A percentile compares a stretch with the other conserved stretches of the same genome.
These are phyloP conservation scores for Sporothrix phasma DNA, from an alignment of 2,329 filamentous ascomycete genomes.

Conservation along the genomic window DNA sequence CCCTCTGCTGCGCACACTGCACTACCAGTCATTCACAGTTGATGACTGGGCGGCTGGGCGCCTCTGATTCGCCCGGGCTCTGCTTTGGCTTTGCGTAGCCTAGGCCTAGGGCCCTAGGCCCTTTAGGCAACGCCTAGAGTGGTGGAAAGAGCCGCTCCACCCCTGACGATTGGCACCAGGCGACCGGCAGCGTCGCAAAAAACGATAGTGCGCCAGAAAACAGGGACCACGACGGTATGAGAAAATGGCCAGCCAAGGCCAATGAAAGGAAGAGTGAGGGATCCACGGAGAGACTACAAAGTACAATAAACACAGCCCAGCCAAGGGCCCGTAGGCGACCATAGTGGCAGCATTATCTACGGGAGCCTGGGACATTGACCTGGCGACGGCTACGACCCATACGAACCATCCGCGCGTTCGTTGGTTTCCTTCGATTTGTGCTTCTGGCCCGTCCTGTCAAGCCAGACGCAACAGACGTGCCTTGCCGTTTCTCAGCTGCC, in stretches of 20 bases:
- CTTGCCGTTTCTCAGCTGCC: not conserved
- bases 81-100: too few species aligned
- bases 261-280: not conserved
- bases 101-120: too few species aligned
- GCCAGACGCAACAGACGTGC: not conserved
- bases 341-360: not conserved
- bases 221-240: constrained; percentile 1
- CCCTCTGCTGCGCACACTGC: not conserved
- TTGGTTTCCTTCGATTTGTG: not conserved
- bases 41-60: not conserved
- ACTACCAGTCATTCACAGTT: not conserved
- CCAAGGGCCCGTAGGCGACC: not conserved
- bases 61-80: not conserved
- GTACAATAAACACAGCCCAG: constrained; percentile 12
- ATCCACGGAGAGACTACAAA: not conserved
- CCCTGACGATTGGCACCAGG: not conserved
- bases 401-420: constrained; percentile 8
- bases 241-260: not conserved
- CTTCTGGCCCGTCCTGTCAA: not conserved
- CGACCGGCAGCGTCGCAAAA: not conserved
- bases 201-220: not conserved
- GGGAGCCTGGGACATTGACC: not conserved
- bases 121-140: not conserved
- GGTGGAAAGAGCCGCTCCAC: not conserved
- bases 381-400: not conserved